These are phyloP conservation scores for Omphalotus olearius DNA, from an alignment of 1,284 basidiomycete species.

Conservation along the genomic window DNA sequence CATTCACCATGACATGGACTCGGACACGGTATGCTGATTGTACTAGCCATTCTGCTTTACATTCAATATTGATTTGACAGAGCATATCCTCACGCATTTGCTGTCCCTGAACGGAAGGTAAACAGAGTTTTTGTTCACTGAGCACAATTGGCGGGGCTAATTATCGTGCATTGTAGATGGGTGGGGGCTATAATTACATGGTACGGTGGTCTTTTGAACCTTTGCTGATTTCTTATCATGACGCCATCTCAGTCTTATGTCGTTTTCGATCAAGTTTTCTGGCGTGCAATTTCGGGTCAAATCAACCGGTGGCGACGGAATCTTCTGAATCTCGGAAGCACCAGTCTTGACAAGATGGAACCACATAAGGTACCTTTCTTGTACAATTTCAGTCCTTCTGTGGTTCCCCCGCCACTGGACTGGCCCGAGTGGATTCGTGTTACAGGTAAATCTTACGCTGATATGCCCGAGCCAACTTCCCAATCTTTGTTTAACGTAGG, in stretches of 20 bases:
- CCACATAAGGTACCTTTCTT: slow-evolving; percentile 96
- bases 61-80: slow-evolving; percentile 31
- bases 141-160: neutral
- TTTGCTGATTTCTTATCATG: slow-evolving; percentile 4
- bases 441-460: slow-evolving; percentile 54
- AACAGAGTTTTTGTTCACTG: slow-evolving; percentile 3
- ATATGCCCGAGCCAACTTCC: neutral
- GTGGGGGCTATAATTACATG: slow-evolving; percentile 98
- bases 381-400: slow-evolving; percentile 91
- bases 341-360: slow-evolving; percentile 90
- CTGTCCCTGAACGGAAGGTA: slow-evolving; percentile 88
- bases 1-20: slow-evolving; percentile 87
- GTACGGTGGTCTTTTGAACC: slow-evolving; percentile 36
- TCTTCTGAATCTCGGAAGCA: slow-evolving; percentile 71
- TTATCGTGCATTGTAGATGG: slow-evolving; percentile 57
- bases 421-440: slow-evolving; percentile 99
- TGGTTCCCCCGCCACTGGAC: slow-evolving; percentile 89
- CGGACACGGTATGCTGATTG: slow-evolving; percentile 52
- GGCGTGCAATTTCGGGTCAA: slow-evolving; percentile 90
- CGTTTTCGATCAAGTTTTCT: slow-evolving; percentile 97
- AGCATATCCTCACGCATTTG: slow-evolving; percentile 97
- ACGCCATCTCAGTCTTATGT: slow-evolving; percentile 63
- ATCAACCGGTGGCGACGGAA: slow-evolving; percentile 93
- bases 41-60: slow-evolving; percentile 10
- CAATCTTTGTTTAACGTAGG: slow-evolving; percentile 39